Conservation (phyloP, 495 filamentous ascomycete genomes). For the Neurospora intermedia region DNA sequence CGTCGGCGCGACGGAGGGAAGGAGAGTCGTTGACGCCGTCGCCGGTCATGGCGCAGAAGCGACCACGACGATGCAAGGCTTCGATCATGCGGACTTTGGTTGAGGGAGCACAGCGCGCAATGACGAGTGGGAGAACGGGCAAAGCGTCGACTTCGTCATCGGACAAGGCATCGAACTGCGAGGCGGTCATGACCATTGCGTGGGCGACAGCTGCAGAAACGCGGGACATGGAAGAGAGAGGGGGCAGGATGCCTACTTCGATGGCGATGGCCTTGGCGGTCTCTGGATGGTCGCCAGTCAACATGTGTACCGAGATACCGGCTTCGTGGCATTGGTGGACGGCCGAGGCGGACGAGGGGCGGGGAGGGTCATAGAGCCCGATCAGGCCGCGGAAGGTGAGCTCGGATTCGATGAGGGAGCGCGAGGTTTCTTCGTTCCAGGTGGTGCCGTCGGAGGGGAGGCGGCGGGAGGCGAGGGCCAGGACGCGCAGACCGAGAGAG, state of each 20-base stretch:
- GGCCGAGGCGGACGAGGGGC: conserved; percentile 53
- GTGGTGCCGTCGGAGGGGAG: background rate
- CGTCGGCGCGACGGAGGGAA: conserved; percentile 63
- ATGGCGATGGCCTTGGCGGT: conserved; percentile 69
- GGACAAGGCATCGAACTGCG: conserved; percentile 47
- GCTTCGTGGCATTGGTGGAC: conserved; percentile 58
- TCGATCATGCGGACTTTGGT: conserved; percentile 62
- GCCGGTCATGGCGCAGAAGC: conserved; percentile 53
- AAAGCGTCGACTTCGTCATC: conserved; percentile 47
- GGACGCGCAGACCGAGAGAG: conserved; percentile 62
- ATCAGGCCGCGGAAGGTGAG: conserved; percentile 54
- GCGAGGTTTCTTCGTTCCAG: conserved; percentile 25
- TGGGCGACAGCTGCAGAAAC: conserved; percentile 40
- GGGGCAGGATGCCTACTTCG: conserved; percentile 62
- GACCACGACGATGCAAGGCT: conserved; percentile 49
- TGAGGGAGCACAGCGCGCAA: conserved; percentile 53
- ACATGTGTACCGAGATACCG: conserved; percentile 69
- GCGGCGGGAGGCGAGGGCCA: conserved; percentile 53
- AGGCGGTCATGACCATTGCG: conserved; percentile 52
- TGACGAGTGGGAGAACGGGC: conserved; percentile 50
- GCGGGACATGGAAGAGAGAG: conserved; percentile 32
- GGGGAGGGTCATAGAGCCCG: conserved; percentile 65
- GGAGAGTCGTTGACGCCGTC: conserved; percentile 84
- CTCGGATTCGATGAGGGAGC: conserved; percentile 41
- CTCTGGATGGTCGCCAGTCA: conserved; percentile 69